Evolutionary conservation across 108 stramenopile species (phyloP).

Genomic region (Cyclostephanos invisitatus): DNA sequence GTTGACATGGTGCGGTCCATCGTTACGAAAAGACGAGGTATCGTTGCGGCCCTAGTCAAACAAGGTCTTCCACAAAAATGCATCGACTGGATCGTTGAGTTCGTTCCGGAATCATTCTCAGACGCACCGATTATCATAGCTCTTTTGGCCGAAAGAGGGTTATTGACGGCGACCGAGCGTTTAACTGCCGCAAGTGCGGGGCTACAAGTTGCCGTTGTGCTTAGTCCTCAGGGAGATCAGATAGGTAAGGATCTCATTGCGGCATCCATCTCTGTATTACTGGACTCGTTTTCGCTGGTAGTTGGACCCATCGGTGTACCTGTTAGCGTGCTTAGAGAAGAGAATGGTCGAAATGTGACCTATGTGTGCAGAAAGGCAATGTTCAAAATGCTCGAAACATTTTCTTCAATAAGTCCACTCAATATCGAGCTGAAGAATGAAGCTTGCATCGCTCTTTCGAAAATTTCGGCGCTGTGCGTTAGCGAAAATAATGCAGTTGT

Average conservation of each 20-base stretch:
- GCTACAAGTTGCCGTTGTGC: conserved; percentile 56
- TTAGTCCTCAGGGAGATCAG: conserved; percentile 53
- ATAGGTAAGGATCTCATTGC: conserved; percentile 47
- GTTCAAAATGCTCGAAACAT: conserved; percentile 61
- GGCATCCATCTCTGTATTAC: conserved; percentile 52
- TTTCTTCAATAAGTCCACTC: conserved; percentile 46
- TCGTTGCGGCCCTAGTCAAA: conserved; percentile 60
- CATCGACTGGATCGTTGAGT: conserved; percentile 67
- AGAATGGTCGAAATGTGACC: conserved; percentile 59
- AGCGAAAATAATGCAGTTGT: conserved; percentile 50
- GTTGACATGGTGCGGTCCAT: conserved; percentile 54
- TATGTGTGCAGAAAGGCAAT: conserved; percentile 57
- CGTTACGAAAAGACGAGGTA: conserved; percentile 45
- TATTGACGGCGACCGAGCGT: conserved; percentile 61
- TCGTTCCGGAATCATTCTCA: conserved; percentile 70
- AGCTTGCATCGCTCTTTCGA: conserved; percentile 51
- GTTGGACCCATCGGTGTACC: conserved; percentile 75
- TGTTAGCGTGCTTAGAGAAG: conserved; percentile 64
- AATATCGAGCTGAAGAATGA: conserved; percentile 41
- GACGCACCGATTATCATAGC: conserved; percentile 49
- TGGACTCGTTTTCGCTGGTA: conserved; percentile 67
- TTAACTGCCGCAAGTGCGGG: conserved; percentile 62
- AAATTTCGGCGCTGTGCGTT: conserved; percentile 65
- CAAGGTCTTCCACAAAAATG: conserved; percentile 58
- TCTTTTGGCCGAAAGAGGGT: conserved; percentile 52